Base-by-base conservation (phyloP, 768 basidiomycete species). In the Mrakia frigida region DNA sequence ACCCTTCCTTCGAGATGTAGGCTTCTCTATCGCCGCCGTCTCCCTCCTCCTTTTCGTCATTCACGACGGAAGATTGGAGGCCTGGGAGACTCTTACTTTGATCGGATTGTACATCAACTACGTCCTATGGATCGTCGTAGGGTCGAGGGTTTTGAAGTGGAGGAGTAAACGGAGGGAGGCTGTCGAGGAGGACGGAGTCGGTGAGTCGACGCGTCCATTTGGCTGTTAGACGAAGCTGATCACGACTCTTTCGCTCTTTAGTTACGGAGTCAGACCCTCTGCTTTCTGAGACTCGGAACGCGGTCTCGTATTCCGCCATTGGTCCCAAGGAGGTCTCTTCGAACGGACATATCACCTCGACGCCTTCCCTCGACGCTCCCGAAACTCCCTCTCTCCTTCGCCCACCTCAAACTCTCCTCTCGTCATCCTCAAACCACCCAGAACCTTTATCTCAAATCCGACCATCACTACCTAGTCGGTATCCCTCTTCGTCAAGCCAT, bases 1-100 rank as follows among this genome's bases (percentile, higher is more conserved):
- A 25, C 90, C 92, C 0, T 99, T 98, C 85, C 84, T 98, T 16
- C 90, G 97, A 53, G 97, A 99, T 83, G 92, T 96, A 43, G 90
- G 92, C 7, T 98, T 98, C 86, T 98, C 98, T 84, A 89, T 91
- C n/a, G 80, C 88, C 14, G 91, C 96, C 0, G 89, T 98, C 59
- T 73, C 84, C n/a, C 79, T 92, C n/a, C 86, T 97, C 1, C 86
- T 98, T 18, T 81, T 87, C 23, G 92, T 92, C 50, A 86, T 98
- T 11, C 88, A 86, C 81, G 97, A 99, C 81, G 89, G 90, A 7
- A 83, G 84, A 37, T 90, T 99, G 72, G 84, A 84, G 71, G 83
- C 85, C 10, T 89, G 88, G 87, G 97, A 99, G 82, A 89, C 94
- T 0, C 86, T 84, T 2, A 67, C 86, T 9, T 88, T 98, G 84